Percentiles rank a stretch among this genome's conserved stretches.
phyloP scores from a whole-genome alignment of 805 yeast genomes.

The Myxozyma sirexii region DNA sequence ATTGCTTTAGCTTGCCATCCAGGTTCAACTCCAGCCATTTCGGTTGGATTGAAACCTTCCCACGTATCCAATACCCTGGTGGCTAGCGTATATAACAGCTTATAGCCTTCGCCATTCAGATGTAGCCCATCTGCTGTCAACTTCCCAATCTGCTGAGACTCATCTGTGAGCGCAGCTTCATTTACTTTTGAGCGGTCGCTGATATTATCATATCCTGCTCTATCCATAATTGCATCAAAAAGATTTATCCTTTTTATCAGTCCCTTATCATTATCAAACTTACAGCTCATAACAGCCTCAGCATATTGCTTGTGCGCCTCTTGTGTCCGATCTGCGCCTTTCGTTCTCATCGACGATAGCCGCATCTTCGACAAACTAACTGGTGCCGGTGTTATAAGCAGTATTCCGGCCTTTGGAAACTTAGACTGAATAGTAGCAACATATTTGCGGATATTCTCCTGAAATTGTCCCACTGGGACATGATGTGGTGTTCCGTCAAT shows the following conservation, averaged over 20 bases:
- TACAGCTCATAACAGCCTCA: slow-evolving; percentile 17
- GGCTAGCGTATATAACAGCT: slow-evolving; percentile 15
- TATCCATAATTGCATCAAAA: slow-evolving; percentile 30
- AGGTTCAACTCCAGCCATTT: slow-evolving; percentile 36
- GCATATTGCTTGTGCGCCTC: slow-evolving; percentile 21
- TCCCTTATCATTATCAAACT: background rate
- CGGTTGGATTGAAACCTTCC: slow-evolving; percentile 9
- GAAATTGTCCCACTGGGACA: slow-evolving; percentile 12
- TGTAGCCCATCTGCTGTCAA: slow-evolving; percentile 33
- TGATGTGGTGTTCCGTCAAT: slow-evolving; percentile 26
- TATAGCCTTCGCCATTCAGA: slow-evolving; percentile 37
- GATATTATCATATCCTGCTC: slow-evolving; percentile 24
- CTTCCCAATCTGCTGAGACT: slow-evolving; percentile 4
- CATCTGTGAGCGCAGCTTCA: slow-evolving; percentile 6
- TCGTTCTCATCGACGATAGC: slow-evolving; percentile 14
- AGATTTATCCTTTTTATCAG: slow-evolving; percentile 11
- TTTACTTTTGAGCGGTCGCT: background rate
- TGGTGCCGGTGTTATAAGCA: slow-evolving; percentile 30
- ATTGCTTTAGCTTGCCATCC: slow-evolving; percentile 36
- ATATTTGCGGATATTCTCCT: background rate
- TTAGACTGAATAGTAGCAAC: slow-evolving; percentile 4
- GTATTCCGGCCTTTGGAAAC: slow-evolving; percentile 16
- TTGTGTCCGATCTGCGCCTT: slow-evolving; percentile 28
- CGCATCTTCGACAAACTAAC: slow-evolving; percentile 18
- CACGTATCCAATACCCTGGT: slow-evolving; percentile 3